Base-by-base conservation (phyloP, 129 eudicot genomes). In the Dittrichia graveolens region DNA sequence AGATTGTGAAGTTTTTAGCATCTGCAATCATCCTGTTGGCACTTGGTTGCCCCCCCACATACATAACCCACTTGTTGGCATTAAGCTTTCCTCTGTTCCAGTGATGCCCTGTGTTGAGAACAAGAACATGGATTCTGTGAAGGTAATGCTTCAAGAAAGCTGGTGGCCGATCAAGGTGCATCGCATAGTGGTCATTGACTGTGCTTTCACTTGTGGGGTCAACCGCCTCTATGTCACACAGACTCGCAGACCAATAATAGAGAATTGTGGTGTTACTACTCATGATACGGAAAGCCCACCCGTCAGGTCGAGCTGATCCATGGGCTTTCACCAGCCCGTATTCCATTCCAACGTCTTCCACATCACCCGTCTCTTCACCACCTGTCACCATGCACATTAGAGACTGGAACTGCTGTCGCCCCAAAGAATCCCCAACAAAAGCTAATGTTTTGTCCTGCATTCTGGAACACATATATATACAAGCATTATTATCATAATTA, bases 131-230 rank as follows among this genome's bases (percentile, higher is more conserved):
- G 16, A 91, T 80, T 75, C 63, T 74, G 69, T 75, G 78, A 31
- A 91, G 72, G 56, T 65, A 91, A 15, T 47, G 91, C 41, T 71
- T 77, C 64, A 91, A 72, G 76, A 91, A 91, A 19, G 90, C 75
- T 3, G 97, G 96, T 59, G 97, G 93, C 3, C 89, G 90, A 43
- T 91, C 96, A 13, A 91, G 86, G 80, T 91, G 97, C 96, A 91
- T 91, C 31, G 96, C 93, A 31, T 61, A 35, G 13, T 88, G 31
- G 31, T 24, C 31, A 24, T 24, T 2, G 0, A 24, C 84, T 10
- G 88, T 83, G 31, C 46, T 11, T 3, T 60, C 82, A 45, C 72
- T 70, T 15, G 85, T 76, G 4, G 67, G 16, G 62, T 86, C 82
- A 11, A 91, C 59, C 0, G 90, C 84, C 76, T 84, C 81, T 71